These are phyloP conservation scores for Paracorniculantispora psalliotae DNA, from an alignment of 2,329 filamentous ascomycete species.

Conservation along the genomic window DNA sequence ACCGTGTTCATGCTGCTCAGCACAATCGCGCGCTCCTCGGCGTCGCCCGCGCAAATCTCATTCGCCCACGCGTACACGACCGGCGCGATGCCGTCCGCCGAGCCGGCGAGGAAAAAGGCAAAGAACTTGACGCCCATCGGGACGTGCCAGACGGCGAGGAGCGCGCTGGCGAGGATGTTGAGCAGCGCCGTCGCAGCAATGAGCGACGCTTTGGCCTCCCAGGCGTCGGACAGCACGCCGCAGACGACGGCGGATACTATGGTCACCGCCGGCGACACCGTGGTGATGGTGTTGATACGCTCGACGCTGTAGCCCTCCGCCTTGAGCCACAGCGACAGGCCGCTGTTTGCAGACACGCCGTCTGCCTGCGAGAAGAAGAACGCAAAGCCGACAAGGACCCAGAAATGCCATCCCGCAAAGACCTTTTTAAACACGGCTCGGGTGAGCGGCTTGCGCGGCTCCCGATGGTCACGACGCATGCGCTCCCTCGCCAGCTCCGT, in stretches of 20 bases:
- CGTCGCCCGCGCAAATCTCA: conserved; percentile 39
- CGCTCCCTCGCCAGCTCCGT: conserved; percentile 24
- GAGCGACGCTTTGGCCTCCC: conserved; percentile 36
- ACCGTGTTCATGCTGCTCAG: conserved; percentile 44
- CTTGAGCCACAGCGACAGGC: conserved; percentile 30
- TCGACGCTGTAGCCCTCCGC: conserved; percentile 27
- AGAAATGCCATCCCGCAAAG: conserved; percentile 26
- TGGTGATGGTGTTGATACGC: conserved; percentile 48
- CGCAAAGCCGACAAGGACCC: conserved; percentile 23
- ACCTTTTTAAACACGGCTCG: conserved; percentile 22
- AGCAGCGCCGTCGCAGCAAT: conserved; percentile 19
- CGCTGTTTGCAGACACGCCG: conserved; percentile 29
- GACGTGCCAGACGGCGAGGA: conserved; percentile 30
- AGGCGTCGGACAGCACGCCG: conserved; percentile 50
- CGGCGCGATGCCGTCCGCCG: conserved; percentile 23
- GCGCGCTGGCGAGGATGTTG: conserved; percentile 22
- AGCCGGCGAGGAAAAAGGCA: conserved; percentile 30
- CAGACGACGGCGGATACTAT: conserved; percentile 47
- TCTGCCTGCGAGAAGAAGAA: conserved; percentile 28
- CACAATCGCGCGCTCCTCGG: conserved; percentile 44
- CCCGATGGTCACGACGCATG: conserved; percentile 26
- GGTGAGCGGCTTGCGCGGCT: conserved; percentile 25
- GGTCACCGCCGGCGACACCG: conserved; percentile 30
- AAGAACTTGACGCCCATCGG: conserved; percentile 31
- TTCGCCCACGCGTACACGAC: conserved; percentile 42